These are phyloP conservation scores for Aurifilum marmelostoma DNA, from an alignment of 2,329 filamentous ascomycete genomes.

Conservation along the genomic window DNA sequence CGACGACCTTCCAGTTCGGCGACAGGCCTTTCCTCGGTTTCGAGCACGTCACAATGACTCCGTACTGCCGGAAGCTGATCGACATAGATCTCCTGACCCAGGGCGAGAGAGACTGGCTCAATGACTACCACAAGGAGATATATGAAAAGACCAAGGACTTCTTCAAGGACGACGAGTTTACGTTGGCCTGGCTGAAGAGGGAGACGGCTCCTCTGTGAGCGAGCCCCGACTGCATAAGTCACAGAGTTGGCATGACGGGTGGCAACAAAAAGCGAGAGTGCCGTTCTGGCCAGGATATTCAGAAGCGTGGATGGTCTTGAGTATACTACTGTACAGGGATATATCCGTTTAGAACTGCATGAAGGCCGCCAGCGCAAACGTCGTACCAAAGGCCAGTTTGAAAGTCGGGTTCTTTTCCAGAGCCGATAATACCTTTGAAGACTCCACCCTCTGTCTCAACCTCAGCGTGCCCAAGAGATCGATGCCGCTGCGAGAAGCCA, in stretches of 20 bases:
- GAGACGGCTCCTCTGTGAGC: slow-evolving; percentile 70
- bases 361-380: slow-evolving; percentile 73
- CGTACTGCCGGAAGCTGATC: slow-evolving; percentile 88
- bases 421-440: slow-evolving; percentile 49
- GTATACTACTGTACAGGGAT: slow-evolving; percentile 6
- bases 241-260: background rate
- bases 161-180: slow-evolving; percentile 73
- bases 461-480: slow-evolving; percentile 43
- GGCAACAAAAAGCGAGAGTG: background rate
- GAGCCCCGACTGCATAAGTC: background rate
- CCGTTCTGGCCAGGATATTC: background rate
- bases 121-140: slow-evolving; percentile 81
- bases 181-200: slow-evolving; percentile 79
- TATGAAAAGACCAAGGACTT: slow-evolving; percentile 77
- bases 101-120: slow-evolving; percentile 82
- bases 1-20: slow-evolving; percentile 85
- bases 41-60: slow-evolving; percentile 96
- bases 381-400: slow-evolving; percentile 70
- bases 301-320: slow-evolving; percentile 9
- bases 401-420: slow-evolving; percentile 64
- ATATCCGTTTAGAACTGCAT: slow-evolving; percentile 46
- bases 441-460: slow-evolving; percentile 42
- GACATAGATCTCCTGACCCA: slow-evolving; percentile 72
- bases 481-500: slow-evolving; percentile 49
- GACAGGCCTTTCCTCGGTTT: slow-evolving; percentile 95